Evolutionary conservation across 257 asterid species (phyloP), one percentile per base, ranked within the genome.

Genomic region (Fraxinus pennsylvanica): DNA sequence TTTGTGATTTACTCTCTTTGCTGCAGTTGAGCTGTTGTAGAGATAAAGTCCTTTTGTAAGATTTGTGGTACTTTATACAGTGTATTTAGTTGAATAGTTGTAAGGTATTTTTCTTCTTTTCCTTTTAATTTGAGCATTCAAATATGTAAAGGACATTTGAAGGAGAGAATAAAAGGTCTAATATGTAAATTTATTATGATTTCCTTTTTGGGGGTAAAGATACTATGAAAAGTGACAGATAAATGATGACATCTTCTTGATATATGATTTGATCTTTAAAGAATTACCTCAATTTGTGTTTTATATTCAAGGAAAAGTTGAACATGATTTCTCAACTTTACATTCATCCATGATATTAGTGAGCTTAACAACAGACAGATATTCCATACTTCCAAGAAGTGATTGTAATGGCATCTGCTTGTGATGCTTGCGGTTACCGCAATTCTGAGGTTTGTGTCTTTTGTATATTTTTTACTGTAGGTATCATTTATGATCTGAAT

Each of bases 381-480:
- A 93, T 96, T 74, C 98, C 97, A 39, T 93, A 96, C 87, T 96
- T 96, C 45, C 94, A 88, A 86, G 96, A 96, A 87, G 97, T 93
- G 63, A 89, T 96, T 65, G 97, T 96, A 54, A 96, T 96, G 99
- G 96, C 98, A 39, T 85, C 98, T 59, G 59, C 96, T 54, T 96
- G 98, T 80, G 99, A 93, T 74, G 79, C 88, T 36, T 96, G 99
- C 80, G 98, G 99, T 72, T 96, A 93, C 79, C 93, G 98, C 30
- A 96, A 83, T 84, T 91, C 98, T 22, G 99, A 96, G 97, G 99
- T 92, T 80, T 33, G 88, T 77, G n/a, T 74, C 14, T 33, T 41
- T 29, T 77, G 39, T 61, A 9, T 14, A 19, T 79, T 43, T 59
- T 79, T 43, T 59, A 63, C 54, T 67, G 36, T 45, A 33, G 21